Evolutionary conservation across 345 rosid species (phyloP).

Genomic region (Combretum micranthum): DNA sequence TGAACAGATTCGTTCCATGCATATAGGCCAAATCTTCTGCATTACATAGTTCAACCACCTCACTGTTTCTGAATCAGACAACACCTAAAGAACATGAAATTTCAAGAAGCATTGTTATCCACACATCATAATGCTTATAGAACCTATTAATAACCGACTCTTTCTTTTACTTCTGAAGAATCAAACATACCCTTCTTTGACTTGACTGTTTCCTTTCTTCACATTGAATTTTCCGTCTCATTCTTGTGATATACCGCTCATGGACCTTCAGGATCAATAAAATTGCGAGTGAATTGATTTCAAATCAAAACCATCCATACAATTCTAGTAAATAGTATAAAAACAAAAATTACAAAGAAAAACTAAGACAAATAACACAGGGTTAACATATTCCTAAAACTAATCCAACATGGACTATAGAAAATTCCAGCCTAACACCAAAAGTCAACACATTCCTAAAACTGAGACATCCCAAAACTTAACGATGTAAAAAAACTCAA

Average conservation of each 20-base stretch:
- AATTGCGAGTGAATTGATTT: background rate
- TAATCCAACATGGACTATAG: background rate
- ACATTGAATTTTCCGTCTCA: conserved; percentile 31
- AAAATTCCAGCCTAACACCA: background rate
- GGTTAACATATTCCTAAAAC: background rate
- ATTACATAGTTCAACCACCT: conserved; percentile 87
- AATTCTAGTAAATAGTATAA: background rate
- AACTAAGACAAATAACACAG: background rate
- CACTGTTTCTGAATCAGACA: conserved; percentile 79
- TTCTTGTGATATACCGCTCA: conserved; percentile 26
- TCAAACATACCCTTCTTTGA: conserved; percentile 29
- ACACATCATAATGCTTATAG: background rate
- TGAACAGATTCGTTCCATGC: conserved; percentile 84
- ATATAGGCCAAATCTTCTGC: conserved; percentile 89
- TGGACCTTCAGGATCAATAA: conserved; percentile 44
- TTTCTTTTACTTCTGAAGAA: background rate
- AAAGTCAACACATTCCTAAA: too few species aligned
- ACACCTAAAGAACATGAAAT: conserved; percentile 37
- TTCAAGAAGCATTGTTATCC: background rate
- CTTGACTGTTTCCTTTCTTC: conserved; percentile 33
- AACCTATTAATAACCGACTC: conserved; percentile 8
- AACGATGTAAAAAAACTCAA: too few species aligned
- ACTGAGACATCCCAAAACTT: too few species aligned
- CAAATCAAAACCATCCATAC: too few species aligned
- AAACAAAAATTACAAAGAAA: background rate